Evolutionary conservation across 176 grass and related monocot species (phyloP), one percentile per base, ranked within the genome.

Genomic region (Eragrostis curvula): DNA sequence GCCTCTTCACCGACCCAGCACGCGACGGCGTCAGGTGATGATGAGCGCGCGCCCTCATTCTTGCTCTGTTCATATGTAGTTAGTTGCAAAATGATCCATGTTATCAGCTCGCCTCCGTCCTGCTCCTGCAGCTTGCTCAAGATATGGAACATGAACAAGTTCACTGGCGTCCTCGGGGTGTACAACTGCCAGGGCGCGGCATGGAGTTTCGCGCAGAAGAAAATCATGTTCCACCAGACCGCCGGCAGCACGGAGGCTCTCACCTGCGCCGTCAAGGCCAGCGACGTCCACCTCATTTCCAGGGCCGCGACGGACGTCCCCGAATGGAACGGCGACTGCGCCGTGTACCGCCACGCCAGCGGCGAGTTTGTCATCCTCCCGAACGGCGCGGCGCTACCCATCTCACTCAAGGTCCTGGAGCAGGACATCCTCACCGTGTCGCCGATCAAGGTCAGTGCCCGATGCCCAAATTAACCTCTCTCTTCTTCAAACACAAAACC

Each of bases 91-190:
- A 28, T 2, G n/a, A n/a, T n/a, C n/a, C n/a, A n/a, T 72, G 23
- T 52, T 18, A 53, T 45, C 3, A 71, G n/a, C 28, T 12, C 43
- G 17, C 39, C 10, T 83, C 36, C 0, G 53, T 69, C 9, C n/a
- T n/a, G n/a, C n/a, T n/a, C n/a, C 58, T 85, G 80, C 47, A 98
- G 82, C 78, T 89, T 98, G 90, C 88, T 98, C 46, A 98, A 98
- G 88, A 93, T 98, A 63, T 98, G 96, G 96, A 98, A 98, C 86
- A 95, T 98, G 90, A 98, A 98, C 86, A 98, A 82, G 47, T 95
- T 86, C 88, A 95, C 84, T 2, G 96, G 96, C 23, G 88, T 98
- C 0, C 73, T 98, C 18, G 96, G 96, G 39, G 92, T 98, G 52
- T 98, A 93, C 88, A 98, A 98, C 50, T 98, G 96, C 88, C 96